Conservation (phyloP, 805 yeast genomes). For the Ogataea pignaliae region DNA sequence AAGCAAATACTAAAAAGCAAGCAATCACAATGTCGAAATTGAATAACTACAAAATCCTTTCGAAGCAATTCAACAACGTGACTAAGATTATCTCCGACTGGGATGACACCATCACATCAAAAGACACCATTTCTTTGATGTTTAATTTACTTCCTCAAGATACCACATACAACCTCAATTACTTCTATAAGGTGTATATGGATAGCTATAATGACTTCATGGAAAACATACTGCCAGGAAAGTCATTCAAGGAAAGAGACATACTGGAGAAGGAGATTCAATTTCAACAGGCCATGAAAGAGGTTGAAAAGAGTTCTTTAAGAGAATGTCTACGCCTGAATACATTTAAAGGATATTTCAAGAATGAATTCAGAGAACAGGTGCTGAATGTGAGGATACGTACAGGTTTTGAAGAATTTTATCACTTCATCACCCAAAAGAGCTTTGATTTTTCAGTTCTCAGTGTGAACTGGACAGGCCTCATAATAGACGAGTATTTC, state of each 20-base stretch:
- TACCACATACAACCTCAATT: constrained; percentile 35
- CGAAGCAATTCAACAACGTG: constrained; percentile 8
- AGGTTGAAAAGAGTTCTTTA: constrained; percentile 48
- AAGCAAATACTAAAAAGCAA: too few relatives aligned
- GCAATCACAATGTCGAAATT: constrained; percentile 10
- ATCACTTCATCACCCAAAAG: constrained; percentile 1
- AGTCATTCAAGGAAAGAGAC: constrained; percentile 28
- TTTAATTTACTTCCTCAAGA: constrained; percentile 42
- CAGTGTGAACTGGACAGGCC: constrained; percentile 61
- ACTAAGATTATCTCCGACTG: constrained; percentile 47
- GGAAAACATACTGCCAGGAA: constrained; percentile 11
- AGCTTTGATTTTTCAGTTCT: constrained; percentile 30
- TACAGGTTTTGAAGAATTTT: constrained; percentile 36
- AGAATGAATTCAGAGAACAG: constrained; percentile 28
- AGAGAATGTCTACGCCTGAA: constrained; percentile 33
- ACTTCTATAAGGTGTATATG: constrained; percentile 42
- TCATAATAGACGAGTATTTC: constrained; percentile 37
- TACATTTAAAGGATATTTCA: constrained; percentile 40
- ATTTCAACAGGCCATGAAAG: constrained; percentile 41
- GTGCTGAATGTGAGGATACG: constrained; percentile 35
- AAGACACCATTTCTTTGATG: constrained; percentile 51
- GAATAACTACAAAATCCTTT: constrained; percentile 11
- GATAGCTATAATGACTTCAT: constrained; percentile 32
- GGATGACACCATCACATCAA: constrained; percentile 60
- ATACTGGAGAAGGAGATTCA: constrained; percentile 37